These are phyloP conservation scores for Dactylella cylindrospora DNA, from an alignment of 2,329 filamentous ascomycete genomes.

Conservation along the genomic window DNA sequence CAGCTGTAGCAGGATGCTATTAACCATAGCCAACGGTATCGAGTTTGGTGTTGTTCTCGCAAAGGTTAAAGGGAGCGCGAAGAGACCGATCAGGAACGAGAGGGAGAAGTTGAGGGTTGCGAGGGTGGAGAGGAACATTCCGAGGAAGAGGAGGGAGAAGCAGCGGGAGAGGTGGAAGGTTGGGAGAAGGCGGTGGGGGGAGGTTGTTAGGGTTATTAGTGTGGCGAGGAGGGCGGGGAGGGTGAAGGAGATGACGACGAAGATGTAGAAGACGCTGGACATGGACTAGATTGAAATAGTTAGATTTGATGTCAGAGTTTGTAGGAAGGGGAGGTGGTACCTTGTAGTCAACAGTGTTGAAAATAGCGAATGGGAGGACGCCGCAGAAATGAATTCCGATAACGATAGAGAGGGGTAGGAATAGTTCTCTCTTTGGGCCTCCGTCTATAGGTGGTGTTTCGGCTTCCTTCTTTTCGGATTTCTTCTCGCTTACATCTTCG, in stretches of 20 bases:
- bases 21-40: slow-evolving; percentile 52
- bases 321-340: slow-evolving; percentile 57
- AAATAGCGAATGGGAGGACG: slow-evolving; percentile 78
- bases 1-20: slow-evolving; percentile 60
- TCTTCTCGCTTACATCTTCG: slow-evolving; percentile 47
- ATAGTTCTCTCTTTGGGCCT: slow-evolving; percentile 65
- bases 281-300: slow-evolving; percentile 58
- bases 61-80: slow-evolving; percentile 79
- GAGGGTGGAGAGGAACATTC: slow-evolving; percentile 86
- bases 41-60: slow-evolving; percentile 57
- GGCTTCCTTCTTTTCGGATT: slow-evolving; percentile 35
- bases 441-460: slow-evolving; percentile 51
- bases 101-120: slow-evolving; percentile 96
- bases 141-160: slow-evolving; percentile 87
- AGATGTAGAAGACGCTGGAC: slow-evolving; percentile 61
- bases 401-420: slow-evolving; percentile 73
- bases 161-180: slow-evolving; percentile 76
- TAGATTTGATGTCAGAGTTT: slow-evolving; percentile 31
- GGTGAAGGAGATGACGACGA: slow-evolving; percentile 59
- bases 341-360: slow-evolving; percentile 70
- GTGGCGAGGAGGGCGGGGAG: slow-evolving; percentile 63
- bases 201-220: slow-evolving; percentile 55
- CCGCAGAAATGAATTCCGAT: slow-evolving; percentile 73
- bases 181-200: slow-evolving; percentile 63
- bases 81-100: slow-evolving; percentile 77